A percentile compares a stretch with the other conserved stretches of the same genome.
Evolutionary conservation across 768 basidiomycete genomes (phyloP).

Genomic region (Termitomyces sp.): DNA sequence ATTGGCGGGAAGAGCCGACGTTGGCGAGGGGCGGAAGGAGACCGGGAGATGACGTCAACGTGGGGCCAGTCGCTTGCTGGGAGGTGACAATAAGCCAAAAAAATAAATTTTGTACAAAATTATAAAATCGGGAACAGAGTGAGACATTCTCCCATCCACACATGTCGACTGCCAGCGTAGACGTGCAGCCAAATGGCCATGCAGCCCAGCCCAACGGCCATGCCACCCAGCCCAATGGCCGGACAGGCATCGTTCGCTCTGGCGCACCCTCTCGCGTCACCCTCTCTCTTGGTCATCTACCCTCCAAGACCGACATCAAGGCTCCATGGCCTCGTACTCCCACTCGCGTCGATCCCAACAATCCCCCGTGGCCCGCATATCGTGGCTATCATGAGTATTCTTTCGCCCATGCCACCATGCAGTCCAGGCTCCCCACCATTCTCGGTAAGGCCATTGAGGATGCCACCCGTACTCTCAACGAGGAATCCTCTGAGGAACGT

Average conservation of each 20-base stretch:
- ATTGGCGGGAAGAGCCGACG: no score
- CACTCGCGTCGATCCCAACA: conserved; percentile 75
- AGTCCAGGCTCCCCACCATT: conserved; percentile 91
- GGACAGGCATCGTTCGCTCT: conserved; percentile 12
- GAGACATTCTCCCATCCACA: conserved; percentile 3
- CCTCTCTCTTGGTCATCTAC: conserved; percentile 69
- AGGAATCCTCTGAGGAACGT: conserved; percentile 74
- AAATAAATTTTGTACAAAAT: not conserved
- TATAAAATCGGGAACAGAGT: not conserved
- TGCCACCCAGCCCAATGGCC: not conserved
- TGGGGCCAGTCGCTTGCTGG: not conserved
- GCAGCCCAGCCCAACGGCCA: not conserved
- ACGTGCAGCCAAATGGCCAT: not conserved
- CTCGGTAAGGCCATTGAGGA: conserved; percentile 95
- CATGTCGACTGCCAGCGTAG: conserved; percentile 5
- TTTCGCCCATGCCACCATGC: conserved; percentile 92
- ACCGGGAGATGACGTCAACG: conserved; percentile 7
- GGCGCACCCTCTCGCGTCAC: conserved; percentile 55
- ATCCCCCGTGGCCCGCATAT: conserved; percentile 79
- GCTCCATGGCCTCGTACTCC: conserved; percentile 72
- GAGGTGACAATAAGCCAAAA: not conserved
- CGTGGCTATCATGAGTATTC: conserved; percentile 80
- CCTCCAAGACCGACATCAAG: conserved; percentile 66
- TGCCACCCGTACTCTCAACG: conserved; percentile 81
- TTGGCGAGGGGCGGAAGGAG: not conserved